Conservation (phyloP, 768 basidiomycete genomes). For the Tricholoma bakamatsutake region DNA sequence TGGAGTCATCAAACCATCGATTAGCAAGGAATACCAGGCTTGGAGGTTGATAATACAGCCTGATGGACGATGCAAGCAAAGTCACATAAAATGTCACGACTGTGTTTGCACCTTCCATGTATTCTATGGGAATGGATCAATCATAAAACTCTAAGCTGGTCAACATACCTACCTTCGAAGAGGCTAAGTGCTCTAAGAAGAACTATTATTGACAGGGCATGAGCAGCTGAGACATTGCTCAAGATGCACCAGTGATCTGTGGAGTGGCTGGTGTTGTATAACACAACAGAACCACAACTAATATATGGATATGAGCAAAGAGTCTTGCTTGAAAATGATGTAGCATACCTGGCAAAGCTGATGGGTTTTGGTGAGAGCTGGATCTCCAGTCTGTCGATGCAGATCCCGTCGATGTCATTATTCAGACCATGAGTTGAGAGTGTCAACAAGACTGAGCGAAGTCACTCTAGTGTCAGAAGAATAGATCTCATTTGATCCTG, state of each 20-base stretch:
- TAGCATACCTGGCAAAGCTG: conserved; percentile 47
- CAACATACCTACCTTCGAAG: conserved; percentile 49
- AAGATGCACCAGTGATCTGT: conserved; percentile 71
- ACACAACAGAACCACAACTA: conserved; percentile 34
- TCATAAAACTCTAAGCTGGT: not conserved
- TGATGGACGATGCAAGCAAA: conserved; percentile 58
- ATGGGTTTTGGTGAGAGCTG: conserved; percentile 28
- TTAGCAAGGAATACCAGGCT: conserved; percentile 67
- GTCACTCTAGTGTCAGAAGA: conserved; percentile 43
- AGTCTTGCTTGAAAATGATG: not conserved
- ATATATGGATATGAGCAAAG: not conserved
- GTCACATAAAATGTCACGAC: conserved; percentile 79
- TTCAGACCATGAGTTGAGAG: conserved; percentile 69
- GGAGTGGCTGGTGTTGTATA: conserved; percentile 33
- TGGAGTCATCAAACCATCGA: conserved; percentile 70
- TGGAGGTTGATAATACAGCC: conserved; percentile 56
- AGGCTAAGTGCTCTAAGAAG: conserved; percentile 68
- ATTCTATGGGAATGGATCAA: conserved; percentile 37
- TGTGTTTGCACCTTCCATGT: conserved; percentile 61
- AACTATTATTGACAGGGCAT: conserved; percentile 60
- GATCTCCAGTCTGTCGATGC: conserved; percentile 51
- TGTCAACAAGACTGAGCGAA: conserved; percentile 56
- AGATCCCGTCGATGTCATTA: conserved; percentile 63
- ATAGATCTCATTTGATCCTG: conserved; percentile 34
- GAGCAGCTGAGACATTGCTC: conserved; percentile 58